These are phyloP conservation scores for Mortierella sp. DNA, from an alignment of 371 early-diverging fungal species.

Conservation along the genomic window DNA sequence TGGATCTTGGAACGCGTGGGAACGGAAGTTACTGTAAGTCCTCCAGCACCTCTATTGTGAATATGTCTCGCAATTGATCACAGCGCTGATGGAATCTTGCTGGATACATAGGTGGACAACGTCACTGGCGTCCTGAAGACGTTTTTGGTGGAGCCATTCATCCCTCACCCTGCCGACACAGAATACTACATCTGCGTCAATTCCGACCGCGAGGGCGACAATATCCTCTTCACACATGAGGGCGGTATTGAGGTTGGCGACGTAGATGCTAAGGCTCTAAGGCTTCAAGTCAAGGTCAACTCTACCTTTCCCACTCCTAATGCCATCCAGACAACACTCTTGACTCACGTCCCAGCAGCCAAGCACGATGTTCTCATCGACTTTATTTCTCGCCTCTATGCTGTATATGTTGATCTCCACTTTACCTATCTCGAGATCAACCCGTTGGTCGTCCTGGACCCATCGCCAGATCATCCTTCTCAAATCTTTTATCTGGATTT, in stretches of 20 bases:
- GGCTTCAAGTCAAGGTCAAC: conserved; percentile 80
- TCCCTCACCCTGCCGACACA: conserved; percentile 89
- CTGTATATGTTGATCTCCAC: conserved; percentile 95
- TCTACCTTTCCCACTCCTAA: conserved; percentile 71
- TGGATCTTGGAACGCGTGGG: conserved; percentile 94
- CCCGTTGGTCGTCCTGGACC: conserved; percentile 93
- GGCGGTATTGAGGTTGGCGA: conserved; percentile 98
- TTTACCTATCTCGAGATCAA: conserved; percentile 99
- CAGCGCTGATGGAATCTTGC: background rate
- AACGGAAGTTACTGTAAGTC: conserved; percentile 79
- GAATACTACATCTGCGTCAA: conserved; percentile 98
- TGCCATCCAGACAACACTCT: conserved; percentile 72
- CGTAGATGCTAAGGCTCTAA: conserved; percentile 96
- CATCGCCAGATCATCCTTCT: conserved; percentile 58
- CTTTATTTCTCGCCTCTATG: conserved; percentile 91
- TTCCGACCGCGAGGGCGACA: conserved; percentile 94
- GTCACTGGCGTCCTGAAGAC: conserved; percentile 91
- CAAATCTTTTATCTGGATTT: conserved; percentile 93
- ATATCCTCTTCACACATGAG: conserved; percentile 95
- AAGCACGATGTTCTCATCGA: conserved; percentile 89
- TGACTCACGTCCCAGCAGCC: conserved; percentile 71
- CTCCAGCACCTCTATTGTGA: too few relatives aligned
- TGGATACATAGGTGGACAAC: conserved; percentile 73
- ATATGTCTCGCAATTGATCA: background rate
- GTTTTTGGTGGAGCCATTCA: conserved; percentile 96